These are phyloP conservation scores for Clathrus columnatus DNA, from an alignment of 768 basidiomycete genomes.

Conservation along the genomic window DNA sequence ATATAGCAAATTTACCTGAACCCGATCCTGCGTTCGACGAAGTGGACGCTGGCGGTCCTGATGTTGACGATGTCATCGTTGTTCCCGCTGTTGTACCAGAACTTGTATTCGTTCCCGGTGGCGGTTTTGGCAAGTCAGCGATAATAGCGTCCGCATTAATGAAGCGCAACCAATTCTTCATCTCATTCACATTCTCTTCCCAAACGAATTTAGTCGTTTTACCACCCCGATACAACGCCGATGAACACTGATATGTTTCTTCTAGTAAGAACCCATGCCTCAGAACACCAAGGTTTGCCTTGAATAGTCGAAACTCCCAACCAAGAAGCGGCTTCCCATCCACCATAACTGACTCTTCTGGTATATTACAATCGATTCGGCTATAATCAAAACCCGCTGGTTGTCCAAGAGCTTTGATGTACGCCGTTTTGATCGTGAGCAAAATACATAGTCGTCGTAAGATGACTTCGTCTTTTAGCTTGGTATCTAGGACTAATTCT, in stretches of 20 bases:
- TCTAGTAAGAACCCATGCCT: conserved; percentile 45
- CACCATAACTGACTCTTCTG: conserved; percentile 49
- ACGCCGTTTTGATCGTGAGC: conserved; percentile 71
- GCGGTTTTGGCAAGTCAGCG: not conserved
- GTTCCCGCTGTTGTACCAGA: not conserved
- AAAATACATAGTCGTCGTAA: conserved; percentile 71
- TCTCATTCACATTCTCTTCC: conserved; percentile 54
- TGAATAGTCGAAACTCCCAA: conserved; percentile 84
- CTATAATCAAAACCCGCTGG: conserved; percentile 73
- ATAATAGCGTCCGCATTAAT: conserved; percentile 50
- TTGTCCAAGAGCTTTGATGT: conserved; percentile 79
- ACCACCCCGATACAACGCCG: conserved; percentile 66
- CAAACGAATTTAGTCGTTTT: conserved; percentile 61
- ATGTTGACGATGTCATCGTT: not conserved
- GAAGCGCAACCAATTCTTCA: conserved; percentile 79
- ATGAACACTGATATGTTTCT: conserved; percentile 69
- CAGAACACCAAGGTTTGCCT: conserved; percentile 60
- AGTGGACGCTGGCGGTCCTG: no score
- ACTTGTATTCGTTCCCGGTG: not conserved
- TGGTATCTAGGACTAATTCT: conserved; percentile 40
- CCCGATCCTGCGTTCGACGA: not conserved
- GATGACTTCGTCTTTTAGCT: conserved; percentile 50
- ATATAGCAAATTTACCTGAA: not conserved
- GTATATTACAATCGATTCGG: conserved; percentile 73
- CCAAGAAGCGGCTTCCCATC: conserved; percentile 64